Base-by-base conservation (phyloP, 1,284 basidiomycete genomes). In the Xerocomus minutiporus region DNA sequence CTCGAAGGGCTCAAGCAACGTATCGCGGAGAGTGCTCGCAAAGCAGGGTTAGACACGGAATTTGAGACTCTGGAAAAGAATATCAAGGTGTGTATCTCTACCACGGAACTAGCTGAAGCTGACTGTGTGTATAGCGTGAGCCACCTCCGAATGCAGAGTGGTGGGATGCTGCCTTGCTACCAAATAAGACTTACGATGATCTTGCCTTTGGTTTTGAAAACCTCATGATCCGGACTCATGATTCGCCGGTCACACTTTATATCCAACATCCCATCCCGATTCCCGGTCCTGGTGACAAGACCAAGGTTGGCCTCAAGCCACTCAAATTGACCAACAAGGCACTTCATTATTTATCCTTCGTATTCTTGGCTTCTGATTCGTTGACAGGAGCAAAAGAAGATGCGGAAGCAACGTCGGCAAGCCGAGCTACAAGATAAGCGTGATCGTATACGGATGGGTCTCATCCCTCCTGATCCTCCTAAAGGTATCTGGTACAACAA, bases 191-290 rank as follows among this genome's bases (percentile, higher is more conserved):
- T 1, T 98, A 98, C 68, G 82, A 86, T 50, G 91, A 93, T 57
- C 68, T 95, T 48, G 73, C 68, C 1, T 63, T 78, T 36, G 85
- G 84, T 31, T 61, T 86, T 34, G 71, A 77, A 25, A 68, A 71
- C 29, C 73, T 88, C 51, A 83, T 82, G 45, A 87, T 91, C 54
- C 76, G 81, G 44, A 82, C 74, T 4, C 68, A 74, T 17, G 82
- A 87, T 57, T 88, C 87, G 5, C 90, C 91, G 0, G 89, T 99
- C 56, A 93, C 91, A 17, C 80, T 92, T 43, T 95, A 97, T 64
- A 82, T 99, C 45, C 96, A 98, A 68, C 96, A 99, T 68, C 97
- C 96, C 7, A 98, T 99, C 54, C 93, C 93, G 3, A 95, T 99
- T 53, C 91, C 92, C 36, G 90, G 91, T 2, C 93, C 93, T 5